A percentile compares a stretch with the other conserved stretches of the same genome.
These are phyloP conservation scores for apple (Malus domestica) DNA, from an alignment of 306 rosid genomes.

Conservation along the genomic window ASM211411v1 NC_041799.1:5889001-5889500, in stretches of 20 bases:
- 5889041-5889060: constrained; percentile 99
- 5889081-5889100: constrained; percentile 98
- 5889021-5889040: constrained; percentile 99
- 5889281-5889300: constrained; percentile 81
- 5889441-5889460: constrained; percentile 94
- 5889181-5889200: not conserved
- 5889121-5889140: not conserved
- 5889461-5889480: constrained; percentile 99
- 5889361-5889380: not conserved
- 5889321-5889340: constrained; percentile 37
- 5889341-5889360: constrained; percentile 17
- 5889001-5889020: constrained; percentile 87
- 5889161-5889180: not conserved
- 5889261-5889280: constrained; percentile 93
- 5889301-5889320: constrained; percentile 96
- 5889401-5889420: constrained; percentile 72
- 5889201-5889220: constrained; percentile 79
- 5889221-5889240: constrained; percentile 92
- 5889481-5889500: constrained; percentile 86
- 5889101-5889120: constrained; percentile 55
- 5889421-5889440: constrained; percentile 95
- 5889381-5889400: not conserved
- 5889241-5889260: constrained; percentile 93
- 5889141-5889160: not conserved
- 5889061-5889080: constrained; percentile 98